Evolutionary conservation across 2,329 filamentous ascomycete genomes (phyloP), one percentile per base, ranked within the genome.

Genomic region (Talaromyces sp.): DNA sequence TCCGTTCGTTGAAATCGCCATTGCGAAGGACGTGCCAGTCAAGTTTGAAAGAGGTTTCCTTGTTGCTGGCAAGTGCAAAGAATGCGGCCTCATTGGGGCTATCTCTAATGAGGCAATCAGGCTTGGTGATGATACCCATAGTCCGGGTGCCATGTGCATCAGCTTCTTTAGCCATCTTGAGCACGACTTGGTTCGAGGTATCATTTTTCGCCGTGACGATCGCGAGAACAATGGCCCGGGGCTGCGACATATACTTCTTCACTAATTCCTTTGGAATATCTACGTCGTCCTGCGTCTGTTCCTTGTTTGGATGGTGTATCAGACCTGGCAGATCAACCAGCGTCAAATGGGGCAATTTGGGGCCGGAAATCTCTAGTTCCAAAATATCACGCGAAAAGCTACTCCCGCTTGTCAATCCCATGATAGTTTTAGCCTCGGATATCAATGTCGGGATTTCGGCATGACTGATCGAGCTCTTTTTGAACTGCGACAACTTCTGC

Each of bases 381-480:
- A 62, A 43, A 4, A 62, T n/a, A 17, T 62, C 60, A 53, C 56
- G 56, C 27, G 60, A 62, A 21, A 62, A 62, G 11, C 35, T 61
- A n/a, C 59, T 61, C 11, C 24, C 80, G 6, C 77, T 81, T 59
- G 79, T 77, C 53, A 81, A 75, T 0, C 78, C 78, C 14, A 81
- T 64, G 1, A 76, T 80, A 0, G 78, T 71, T 43, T 64, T 64
- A 14, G 68, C 69, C 43, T 71, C 68, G 5, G 62, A 60, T 50
- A 71, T 65, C n/a, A 72, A 60, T 4, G 58, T 58, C 1, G 65
- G 64, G 50, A 72, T 65, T 31, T 68, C 54, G 5, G 62, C 62
- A 41, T 70, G 67, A 54, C 64, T 66, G 56, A 64, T 61, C 14
- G 67, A 64, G 3, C 58, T 53, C 29, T 60, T 60, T 8, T 63